Conservation (phyloP, 2,329 filamentous ascomycete species). For the Pyrenochaeta sp. region DNA sequence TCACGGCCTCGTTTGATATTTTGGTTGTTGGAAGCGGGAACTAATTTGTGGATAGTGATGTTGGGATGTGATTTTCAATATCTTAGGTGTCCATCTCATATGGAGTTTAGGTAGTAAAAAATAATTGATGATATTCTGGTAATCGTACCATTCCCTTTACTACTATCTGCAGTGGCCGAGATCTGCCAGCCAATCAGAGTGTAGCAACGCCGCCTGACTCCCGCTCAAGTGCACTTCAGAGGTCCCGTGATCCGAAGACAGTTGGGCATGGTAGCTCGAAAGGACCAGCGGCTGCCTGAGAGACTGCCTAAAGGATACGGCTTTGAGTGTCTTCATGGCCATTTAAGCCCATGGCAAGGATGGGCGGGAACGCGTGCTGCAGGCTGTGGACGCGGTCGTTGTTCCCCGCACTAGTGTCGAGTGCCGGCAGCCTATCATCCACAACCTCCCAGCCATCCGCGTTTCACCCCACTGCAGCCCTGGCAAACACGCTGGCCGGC, state of each 20-base stretch:
- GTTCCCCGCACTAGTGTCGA: constrained; percentile 23
- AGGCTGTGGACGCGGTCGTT: constrained; percentile 8
- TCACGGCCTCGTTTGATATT: no score
- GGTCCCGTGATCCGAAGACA: not conserved
- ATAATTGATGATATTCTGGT: no score
- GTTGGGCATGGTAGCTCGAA: not conserved
- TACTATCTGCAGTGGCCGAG: not conserved
- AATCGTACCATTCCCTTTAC: not conserved
- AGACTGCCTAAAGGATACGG: no score
- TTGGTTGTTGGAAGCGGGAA: no score
- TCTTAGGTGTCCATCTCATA: no score
- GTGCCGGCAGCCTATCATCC: constrained; percentile 30
- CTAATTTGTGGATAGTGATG: no score
- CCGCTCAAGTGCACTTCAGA: not conserved
- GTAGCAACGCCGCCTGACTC: constrained; percentile 5
- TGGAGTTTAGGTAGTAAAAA: no score
- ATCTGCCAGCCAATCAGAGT: constrained; percentile 13
- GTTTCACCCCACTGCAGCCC: constrained; percentile 40
- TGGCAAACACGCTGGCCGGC: constrained; percentile 31
- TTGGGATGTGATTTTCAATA: no score
- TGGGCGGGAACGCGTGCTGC: constrained; percentile 14
- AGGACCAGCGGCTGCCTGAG: not conserved
- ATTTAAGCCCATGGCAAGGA: constrained; percentile 11
- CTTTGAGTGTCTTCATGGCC: not conserved
- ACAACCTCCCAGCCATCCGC: constrained; percentile 34